Percentiles rank a stretch among this genome's conserved stretches.
Evolutionary conservation across 441 rosid species (phyloP).

Genomic region (Gossypium gossypioides): DNA sequence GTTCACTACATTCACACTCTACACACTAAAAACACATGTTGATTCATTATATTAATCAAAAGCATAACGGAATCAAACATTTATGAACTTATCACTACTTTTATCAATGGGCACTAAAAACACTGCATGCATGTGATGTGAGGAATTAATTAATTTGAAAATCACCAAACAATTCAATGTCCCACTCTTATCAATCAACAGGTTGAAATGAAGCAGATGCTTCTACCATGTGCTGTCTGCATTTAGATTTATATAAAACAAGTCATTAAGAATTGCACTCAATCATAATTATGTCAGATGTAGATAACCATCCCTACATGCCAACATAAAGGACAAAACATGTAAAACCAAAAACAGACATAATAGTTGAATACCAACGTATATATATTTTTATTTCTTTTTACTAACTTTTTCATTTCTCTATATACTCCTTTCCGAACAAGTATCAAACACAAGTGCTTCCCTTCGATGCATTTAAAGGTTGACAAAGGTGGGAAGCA

Average conservation of each 20-base stretch:
- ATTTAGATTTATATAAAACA: background rate
- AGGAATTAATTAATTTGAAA: background rate
- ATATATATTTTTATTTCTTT: too few relatives aligned
- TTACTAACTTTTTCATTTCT: too few relatives aligned
- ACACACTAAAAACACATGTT: background rate
- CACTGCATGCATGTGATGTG: background rate
- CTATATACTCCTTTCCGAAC: too few relatives aligned
- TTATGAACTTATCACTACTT: background rate
- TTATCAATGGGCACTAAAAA: background rate
- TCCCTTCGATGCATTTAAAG: background rate
- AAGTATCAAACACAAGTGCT: too few relatives aligned
- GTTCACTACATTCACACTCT: background rate
- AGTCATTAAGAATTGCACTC: background rate
- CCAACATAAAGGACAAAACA: background rate
- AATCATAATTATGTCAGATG: background rate
- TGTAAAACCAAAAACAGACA: background rate
- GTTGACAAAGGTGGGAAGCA: too few relatives aligned
- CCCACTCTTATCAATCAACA: background rate
- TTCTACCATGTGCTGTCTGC: conserved; percentile 1
- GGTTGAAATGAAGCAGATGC: background rate
- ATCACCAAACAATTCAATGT: background rate
- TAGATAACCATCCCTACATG: background rate
- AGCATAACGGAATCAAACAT: background rate
- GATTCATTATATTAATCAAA: background rate
- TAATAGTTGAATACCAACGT: background rate